Percentiles rank a stretch among this genome's conserved stretches.
Evolutionary conservation across 108 stramenopile species (phyloP).

Genomic region (Aureococcus anophagefferens): DNA sequence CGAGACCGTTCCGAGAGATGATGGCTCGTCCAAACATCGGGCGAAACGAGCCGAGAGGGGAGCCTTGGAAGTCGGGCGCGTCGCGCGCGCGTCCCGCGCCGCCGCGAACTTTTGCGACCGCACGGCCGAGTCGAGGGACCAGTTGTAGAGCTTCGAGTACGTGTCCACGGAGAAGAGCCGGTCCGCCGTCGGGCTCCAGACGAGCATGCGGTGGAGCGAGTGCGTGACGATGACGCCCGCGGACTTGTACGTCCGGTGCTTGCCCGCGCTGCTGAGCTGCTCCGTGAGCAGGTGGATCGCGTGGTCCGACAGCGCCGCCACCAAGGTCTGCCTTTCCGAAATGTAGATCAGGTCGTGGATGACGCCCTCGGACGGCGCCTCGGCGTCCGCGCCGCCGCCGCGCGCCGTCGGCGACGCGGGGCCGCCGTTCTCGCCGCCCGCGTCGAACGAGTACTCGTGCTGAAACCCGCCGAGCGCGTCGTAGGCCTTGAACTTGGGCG

Average conservation of each 20-base stretch:
- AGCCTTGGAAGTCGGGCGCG: no score
- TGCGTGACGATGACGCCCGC: neutral
- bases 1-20: no score
- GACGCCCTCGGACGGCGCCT: neutral
- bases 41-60: no score
- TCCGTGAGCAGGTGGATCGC: neutral
- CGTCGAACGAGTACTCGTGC: neutral
- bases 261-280: neutral
- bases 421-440: neutral
- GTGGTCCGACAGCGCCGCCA: neutral
- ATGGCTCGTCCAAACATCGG: no score
- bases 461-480: neutral
- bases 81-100: neutral
- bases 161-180: neutral
- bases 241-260: neutral
- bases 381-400: neutral
- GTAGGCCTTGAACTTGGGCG: neutral
- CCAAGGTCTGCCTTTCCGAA: neutral
- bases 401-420: no score
- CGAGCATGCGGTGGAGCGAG: neutral
- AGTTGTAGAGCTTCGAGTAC: neutral
- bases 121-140: constrained; percentile 3
- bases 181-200: neutral
- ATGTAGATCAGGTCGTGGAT: neutral
- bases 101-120: neutral